Base-by-base conservation (phyloP, 2,329 filamentous ascomycete species). In the Aspergillus awamori region DNA sequence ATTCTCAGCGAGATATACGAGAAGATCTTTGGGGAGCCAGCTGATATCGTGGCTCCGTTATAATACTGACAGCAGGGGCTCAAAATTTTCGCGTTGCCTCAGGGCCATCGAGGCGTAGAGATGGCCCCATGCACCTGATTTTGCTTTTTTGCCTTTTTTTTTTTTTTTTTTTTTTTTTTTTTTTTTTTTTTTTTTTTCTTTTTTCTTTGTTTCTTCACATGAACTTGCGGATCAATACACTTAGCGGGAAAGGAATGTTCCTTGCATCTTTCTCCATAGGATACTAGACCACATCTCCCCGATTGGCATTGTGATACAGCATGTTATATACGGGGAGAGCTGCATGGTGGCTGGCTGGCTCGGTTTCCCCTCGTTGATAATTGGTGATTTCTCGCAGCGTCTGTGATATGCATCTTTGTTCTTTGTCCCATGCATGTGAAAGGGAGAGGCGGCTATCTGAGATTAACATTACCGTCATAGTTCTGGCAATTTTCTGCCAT, bases 1-100 rank as follows among this genome's bases (percentile, higher is more conserved):
- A 95, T 97, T 61, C 82, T 97, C 13, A 77, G 80, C 45, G 80
- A 83, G 55, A 82, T 84, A 54, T 78, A 80, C 30, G 66, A 71
- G 11, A 77, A 76, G 59, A 76, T 80, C 15, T 80, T 81, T 56
- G 79, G 84, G 10, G 61, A 67, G 13, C 52, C 67, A 22, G 60
- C 67, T 8, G 41, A 33, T 2, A 48, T 60, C 15, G 41, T 53
- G 17, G 22, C 48, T 26, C 57, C 49, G 22, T 51, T 48, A 36
- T 45, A 41, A 33, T 51, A 41, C 30, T 24, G 36, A 13, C 61
- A 24, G 28, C 22, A 20, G 15, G 24, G 11, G 24, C 45, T 48
- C 22, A 28, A n/a, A 11, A 17, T 28, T 20, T 8, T 49, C 20
- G 22, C 20, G 20, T 54, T 56, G 51, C 52, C 52, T 54, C 49